Percentiles rank a stretch among this genome's conserved stretches.
These are phyloP conservation scores for Fraxinus floribunda DNA, from an alignment of 305 asterid species.

Conservation along the genomic window DNA sequence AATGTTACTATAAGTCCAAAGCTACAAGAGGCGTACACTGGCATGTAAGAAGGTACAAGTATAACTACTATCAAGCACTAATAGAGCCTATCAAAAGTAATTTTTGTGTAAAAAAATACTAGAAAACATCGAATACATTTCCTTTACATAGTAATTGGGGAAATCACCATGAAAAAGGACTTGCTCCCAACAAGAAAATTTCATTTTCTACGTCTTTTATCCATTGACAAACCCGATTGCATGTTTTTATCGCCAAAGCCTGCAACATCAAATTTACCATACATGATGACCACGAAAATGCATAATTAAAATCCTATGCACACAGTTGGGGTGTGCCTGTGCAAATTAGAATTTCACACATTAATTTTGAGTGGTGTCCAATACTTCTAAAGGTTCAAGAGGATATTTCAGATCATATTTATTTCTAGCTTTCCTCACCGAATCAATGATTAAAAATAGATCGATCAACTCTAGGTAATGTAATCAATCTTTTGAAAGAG, in stretches of 20 bases:
- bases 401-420: neutral
- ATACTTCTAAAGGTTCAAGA: neutral
- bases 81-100: neutral
- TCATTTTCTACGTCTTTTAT: conserved; percentile 91
- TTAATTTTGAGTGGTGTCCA: neutral
- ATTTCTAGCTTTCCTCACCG: neutral
- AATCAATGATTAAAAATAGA: neutral
- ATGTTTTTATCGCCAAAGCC: conserved; percentile 88
- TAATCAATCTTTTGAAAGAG: neutral
- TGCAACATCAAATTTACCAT: conserved; percentile 38
- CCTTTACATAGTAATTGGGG: neutral
- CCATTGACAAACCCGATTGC: conserved; percentile 96
- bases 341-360: neutral
- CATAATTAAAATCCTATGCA: neutral
- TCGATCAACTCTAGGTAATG: neutral
- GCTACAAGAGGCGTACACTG: conserved; percentile 8
- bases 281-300: neutral
- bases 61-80: neutral
- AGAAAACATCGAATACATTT: conserved; percentile 11
- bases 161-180: conserved; percentile 90
- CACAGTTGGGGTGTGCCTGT: neutral
- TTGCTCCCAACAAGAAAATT: conserved; percentile 82
- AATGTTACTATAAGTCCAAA: conserved; percentile 14
- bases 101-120: conserved; percentile 24
- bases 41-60: neutral